These are phyloP conservation scores for Gynochthodes officinalis DNA, from an alignment of 257 asterid species.

Conservation along the genomic window DNA sequence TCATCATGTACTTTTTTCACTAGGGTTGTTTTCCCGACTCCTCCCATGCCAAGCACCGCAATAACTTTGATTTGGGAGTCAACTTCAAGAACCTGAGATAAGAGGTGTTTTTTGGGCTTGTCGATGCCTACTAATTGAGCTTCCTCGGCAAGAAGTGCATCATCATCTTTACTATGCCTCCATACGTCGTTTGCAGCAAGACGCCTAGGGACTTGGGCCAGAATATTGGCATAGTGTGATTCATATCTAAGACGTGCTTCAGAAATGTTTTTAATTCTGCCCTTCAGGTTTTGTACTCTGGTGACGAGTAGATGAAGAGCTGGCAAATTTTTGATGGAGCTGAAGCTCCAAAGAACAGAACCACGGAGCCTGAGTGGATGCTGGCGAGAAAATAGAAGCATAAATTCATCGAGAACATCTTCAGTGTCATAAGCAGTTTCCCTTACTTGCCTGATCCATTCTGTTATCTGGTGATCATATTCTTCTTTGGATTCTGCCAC, in stretches of 20 bases:
- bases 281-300: background rate
- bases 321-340: background rate
- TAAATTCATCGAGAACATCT: background rate
- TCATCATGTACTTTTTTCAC: conserved; percentile 1
- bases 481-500: background rate
- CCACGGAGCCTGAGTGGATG: background rate
- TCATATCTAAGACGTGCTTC: conserved; percentile 5
- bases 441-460: conserved; percentile 5
- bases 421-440: background rate
- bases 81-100: background rate
- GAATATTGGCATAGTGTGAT: background rate
- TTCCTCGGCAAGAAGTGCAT: background rate
- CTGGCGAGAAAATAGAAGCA: background rate
- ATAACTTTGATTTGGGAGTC: conserved; percentile 1
- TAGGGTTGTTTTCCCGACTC: conserved; percentile 6
- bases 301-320: background rate
- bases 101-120: background rate
- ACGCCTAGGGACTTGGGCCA: background rate
- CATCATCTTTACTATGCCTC: background rate
- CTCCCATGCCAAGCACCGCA: conserved; percentile 4
- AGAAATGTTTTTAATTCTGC: conserved; percentile 2
- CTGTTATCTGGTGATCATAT: background rate
- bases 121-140: background rate
- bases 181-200: background rate
- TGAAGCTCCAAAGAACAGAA: background rate